These are phyloP conservation scores for Stemphylium vesicarium DNA, from an alignment of 2,329 filamentous ascomycete genomes.

Conservation along the genomic window DNA sequence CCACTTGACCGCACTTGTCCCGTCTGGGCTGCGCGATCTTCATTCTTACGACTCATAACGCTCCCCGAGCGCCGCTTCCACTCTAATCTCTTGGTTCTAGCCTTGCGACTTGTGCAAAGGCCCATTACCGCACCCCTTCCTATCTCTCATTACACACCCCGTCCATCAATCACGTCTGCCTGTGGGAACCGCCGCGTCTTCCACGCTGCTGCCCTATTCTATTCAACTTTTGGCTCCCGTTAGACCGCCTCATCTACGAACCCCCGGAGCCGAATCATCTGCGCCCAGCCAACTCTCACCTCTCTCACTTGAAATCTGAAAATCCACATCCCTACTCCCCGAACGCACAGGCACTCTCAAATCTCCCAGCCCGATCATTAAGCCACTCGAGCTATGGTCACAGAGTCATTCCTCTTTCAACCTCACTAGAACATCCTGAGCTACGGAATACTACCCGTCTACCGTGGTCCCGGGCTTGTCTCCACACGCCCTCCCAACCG, in stretches of 20 bases:
- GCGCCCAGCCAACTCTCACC: conserved; percentile 32
- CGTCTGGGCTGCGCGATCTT: conserved; percentile 37
- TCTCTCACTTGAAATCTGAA: conserved; percentile 21
- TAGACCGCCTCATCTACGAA: conserved; percentile 32
- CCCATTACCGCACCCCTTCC: conserved; percentile 36
- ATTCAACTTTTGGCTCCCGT: conserved; percentile 31
- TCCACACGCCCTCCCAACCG: conserved; percentile 50
- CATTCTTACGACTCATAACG: conserved; percentile 45
- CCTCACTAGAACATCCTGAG: conserved; percentile 48
- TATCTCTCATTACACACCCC: conserved; percentile 34
- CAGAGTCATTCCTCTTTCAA: conserved; percentile 47
- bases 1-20: conserved; percentile 35
- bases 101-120: conserved; percentile 48
- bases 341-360: conserved; percentile 45
- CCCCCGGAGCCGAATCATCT: conserved; percentile 20
- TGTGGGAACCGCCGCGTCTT: conserved; percentile 25
- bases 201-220: conserved; percentile 27
- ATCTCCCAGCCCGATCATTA: conserved; percentile 45
- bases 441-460: conserved; percentile 50
- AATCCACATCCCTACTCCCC: conserved; percentile 47
- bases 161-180: conserved; percentile 38
- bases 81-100: conserved; percentile 46
- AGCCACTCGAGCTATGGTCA: conserved; percentile 49
- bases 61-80: conserved; percentile 41
- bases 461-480: conserved; percentile 51